A percentile compares a stretch with the other conserved stretches of the same genome.
Conservation (phyloP, 768 basidiomycete species). For the Pholiota conissans region DNA sequence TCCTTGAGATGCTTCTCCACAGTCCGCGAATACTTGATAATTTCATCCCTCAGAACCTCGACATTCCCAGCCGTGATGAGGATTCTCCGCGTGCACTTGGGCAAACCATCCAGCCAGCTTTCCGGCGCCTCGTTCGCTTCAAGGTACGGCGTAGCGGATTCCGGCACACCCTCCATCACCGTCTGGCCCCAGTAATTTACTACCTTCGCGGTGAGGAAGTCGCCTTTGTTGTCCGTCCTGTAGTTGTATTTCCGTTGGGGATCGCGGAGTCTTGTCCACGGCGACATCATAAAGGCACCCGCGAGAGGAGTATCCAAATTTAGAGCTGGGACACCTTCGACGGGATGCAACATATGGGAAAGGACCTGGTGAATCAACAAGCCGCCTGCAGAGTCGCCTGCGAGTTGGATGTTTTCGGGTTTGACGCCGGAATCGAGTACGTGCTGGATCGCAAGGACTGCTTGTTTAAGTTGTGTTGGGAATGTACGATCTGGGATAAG, state of each 20-base stretch:
- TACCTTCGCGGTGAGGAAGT: constrained; percentile 7
- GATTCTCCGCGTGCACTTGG: constrained; percentile 21
- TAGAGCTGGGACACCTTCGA: constrained; percentile 13
- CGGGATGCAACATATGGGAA: constrained; percentile 31
- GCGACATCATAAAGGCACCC: constrained; percentile 32
- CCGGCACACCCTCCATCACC: constrained; percentile 26
- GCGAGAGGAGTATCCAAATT: constrained; percentile 20
- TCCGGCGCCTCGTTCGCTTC: constrained; percentile 22
- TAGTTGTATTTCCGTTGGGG: neutral
- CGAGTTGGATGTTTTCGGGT: constrained; percentile 28
- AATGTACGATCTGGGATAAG: constrained; percentile 34
- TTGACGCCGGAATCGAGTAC: constrained; percentile 26
- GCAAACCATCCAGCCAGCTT: constrained; percentile 25
- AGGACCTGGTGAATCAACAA: constrained; percentile 31
- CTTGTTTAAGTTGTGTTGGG: constrained; percentile 31
- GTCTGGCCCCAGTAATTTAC: constrained; percentile 19
- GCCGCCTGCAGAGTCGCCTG: constrained; percentile 36
- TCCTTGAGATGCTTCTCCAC: constrained; percentile 12
- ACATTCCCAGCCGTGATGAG: constrained; percentile 26
- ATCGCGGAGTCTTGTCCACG: constrained; percentile 16
- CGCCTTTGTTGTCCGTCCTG: constrained; percentile 4
- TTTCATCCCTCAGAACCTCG: constrained; percentile 27
- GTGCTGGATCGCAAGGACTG: constrained; percentile 25
- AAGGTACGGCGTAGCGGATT: constrained; percentile 21
- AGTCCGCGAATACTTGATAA: constrained; percentile 16